A percentile compares a stretch with the other conserved stretches of the same genome.
Conservation (phyloP, 805 yeast genomes). For the Starmerella ratchasimensis region DNA sequence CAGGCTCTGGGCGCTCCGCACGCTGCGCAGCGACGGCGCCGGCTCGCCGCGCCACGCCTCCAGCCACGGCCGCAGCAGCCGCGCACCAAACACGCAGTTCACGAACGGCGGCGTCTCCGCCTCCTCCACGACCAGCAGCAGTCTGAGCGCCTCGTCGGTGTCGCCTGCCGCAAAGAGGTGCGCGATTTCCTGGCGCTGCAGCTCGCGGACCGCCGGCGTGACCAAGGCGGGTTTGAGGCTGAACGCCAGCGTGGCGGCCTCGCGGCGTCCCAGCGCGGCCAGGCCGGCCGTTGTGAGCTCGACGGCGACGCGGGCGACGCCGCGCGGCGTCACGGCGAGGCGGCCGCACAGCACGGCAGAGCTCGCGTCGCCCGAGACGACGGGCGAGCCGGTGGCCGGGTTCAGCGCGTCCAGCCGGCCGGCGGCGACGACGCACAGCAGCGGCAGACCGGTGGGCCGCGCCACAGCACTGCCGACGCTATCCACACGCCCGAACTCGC, state of each 20-base stretch:
- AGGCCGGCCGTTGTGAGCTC: neutral
- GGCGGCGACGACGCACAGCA: conserved; percentile 1
- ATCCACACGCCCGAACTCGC: neutral
- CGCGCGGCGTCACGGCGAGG: no score
- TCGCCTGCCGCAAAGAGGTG: conserved; percentile 7
- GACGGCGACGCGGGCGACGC: no score
- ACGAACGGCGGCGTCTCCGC: neutral
- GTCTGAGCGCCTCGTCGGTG: conserved; percentile 11
- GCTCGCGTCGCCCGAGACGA: neutral
- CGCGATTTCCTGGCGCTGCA: conserved; percentile 9
- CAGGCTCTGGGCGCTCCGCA: neutral
- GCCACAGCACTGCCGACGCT: neutral
- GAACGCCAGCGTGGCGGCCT: conserved; percentile 13
- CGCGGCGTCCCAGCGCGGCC: neutral
- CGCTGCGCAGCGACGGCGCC: neutral
- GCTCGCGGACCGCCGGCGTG: conserved; percentile 2
- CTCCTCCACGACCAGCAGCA: conserved; percentile 11
- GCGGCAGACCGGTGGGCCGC: conserved; percentile 3
- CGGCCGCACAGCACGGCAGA: neutral
- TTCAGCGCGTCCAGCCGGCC: neutral
- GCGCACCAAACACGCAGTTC: conserved; percentile 2
- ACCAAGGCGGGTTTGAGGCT: conserved; percentile 1
- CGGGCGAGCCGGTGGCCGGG: conserved; percentile 10
- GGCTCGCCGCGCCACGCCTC: neutral
- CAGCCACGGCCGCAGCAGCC: conserved; percentile 3